Conservation (phyloP, 148 eudicot genomes). For the Limonium bicolor region DNA sequence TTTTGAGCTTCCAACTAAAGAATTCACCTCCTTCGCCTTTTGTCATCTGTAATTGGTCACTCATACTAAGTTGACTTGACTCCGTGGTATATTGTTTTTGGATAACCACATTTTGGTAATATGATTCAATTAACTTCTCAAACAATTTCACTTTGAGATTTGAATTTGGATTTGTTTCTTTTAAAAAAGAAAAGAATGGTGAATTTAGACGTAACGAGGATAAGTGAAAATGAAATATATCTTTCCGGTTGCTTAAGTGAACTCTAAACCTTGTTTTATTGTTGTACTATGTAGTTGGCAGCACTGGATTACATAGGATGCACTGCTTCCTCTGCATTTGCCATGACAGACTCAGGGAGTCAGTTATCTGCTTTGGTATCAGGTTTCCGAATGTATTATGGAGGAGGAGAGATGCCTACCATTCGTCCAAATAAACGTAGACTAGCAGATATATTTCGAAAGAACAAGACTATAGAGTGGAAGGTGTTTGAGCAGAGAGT, state of each 20-base stretch:
- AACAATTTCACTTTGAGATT: too few species aligned
- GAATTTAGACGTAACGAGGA: too few species aligned
- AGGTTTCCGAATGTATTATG: conserved; percentile 76
- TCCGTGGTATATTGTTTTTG: too few species aligned
- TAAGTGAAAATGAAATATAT: too few species aligned
- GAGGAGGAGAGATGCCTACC: conserved; percentile 82
- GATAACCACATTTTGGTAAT: too few species aligned
- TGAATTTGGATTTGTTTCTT: too few species aligned
- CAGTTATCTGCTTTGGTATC: conserved; percentile 87
- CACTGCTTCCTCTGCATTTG: conserved; percentile 74
- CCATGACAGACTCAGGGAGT: conserved; percentile 99
- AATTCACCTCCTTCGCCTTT: too few species aligned
- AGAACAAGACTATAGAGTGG: conserved; percentile 88
- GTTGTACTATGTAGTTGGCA: conserved; percentile 43
- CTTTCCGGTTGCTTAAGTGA: too few species aligned
- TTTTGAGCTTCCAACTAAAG: too few species aligned
- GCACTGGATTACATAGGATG: conserved; percentile 89
- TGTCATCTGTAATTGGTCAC: too few species aligned
- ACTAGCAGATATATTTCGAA: conserved; percentile 72
- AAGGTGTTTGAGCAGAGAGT: conserved; percentile 73
- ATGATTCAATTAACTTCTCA: too few species aligned
- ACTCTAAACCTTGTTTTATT: neutral
- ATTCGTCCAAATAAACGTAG: conserved; percentile 94
- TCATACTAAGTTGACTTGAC: too few species aligned
- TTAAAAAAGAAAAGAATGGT: neutral